Base-by-base conservation (phyloP, 1,284 basidiomycete genomes). In the Grifola frondosa region DNA sequence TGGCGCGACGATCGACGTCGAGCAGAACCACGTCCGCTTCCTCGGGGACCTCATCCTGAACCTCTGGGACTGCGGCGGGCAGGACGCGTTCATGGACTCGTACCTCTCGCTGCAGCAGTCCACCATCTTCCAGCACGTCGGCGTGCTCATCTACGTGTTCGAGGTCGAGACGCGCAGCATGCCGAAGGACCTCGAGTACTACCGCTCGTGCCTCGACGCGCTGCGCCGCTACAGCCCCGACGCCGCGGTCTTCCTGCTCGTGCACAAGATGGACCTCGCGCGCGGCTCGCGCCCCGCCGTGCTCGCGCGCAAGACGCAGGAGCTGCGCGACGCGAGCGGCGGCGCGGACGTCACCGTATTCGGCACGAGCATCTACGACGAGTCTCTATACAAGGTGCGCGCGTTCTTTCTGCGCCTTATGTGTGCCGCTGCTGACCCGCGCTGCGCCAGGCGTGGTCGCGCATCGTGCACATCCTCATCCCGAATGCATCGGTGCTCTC, bases 51-150 rank as follows among this genome's bases (percentile, higher is more conserved):
- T 97, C 56, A 83, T 91, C 58, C 78, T 95, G 67, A 96, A 97
- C 62, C 78, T 99, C 11, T 98, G 96, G 95, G 97, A 99, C 68
- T 98, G 96, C 56, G 96, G 96, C 35, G 96, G 96, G 4, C 97
- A 99, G 70, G 93, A 97, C 59, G 83, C 91, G 12, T 99, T 97
- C 75, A 94, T 98, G 83, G 94, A 97, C 65, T 90, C 88, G 35
- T 99, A 97, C 67, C 84, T 98, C 50, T 84, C 86, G 28, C 83
- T 88, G 0, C 92, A 97, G 63, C 86, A 90, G 50, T 78, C 86
- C 24, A 94, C 91, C 31, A 94, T 98, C 54, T 99, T 99, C 71
- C 84, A 89, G 56, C 88, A 95, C 58, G 96, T 97, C 44, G 94
- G 93, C 10, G 92, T 97, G 30, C 80, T 99, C 62, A 98, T 99